Evolutionary conservation across 768 basidiomycete genomes (phyloP).

Genomic region (Boletus coccyginus): DNA sequence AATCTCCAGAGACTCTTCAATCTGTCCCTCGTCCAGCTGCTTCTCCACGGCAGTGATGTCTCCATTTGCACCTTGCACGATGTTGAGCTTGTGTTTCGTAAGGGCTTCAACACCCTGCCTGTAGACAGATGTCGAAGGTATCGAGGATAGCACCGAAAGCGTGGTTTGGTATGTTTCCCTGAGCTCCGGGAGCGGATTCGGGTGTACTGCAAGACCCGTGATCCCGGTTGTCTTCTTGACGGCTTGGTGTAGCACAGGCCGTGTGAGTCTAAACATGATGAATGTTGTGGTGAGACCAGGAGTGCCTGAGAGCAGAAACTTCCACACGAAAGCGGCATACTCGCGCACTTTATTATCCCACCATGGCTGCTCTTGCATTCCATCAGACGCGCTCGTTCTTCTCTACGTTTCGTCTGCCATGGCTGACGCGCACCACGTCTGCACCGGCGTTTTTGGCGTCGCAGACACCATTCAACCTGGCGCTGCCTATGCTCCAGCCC

Average conservation of each 20-base stretch:
- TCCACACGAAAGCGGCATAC: not conserved
- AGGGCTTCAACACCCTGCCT: slow-evolving; percentile 86
- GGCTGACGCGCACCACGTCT: slow-evolving; percentile 18
- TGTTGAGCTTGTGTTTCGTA: slow-evolving; percentile 72
- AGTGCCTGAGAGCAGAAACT: not conserved
- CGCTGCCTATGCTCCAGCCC: slow-evolving; percentile 42
- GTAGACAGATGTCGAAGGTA: slow-evolving; percentile 86
- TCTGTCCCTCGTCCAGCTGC: slow-evolving; percentile 77
- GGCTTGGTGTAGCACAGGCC: slow-evolving; percentile 60
- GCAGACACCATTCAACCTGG: slow-evolving; percentile 32
- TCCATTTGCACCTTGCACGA: slow-evolving; percentile 66
- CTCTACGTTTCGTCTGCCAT: slow-evolving; percentile 22
- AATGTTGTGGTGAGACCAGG: slow-evolving; percentile 18
- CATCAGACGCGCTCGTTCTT: slow-evolving; percentile 31
- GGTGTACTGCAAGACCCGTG: slow-evolving; percentile 80
- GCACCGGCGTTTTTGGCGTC: slow-evolving; percentile 22
- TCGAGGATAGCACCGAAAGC: slow-evolving; percentile 58
- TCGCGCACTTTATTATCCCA: not conserved
- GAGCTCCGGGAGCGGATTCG: slow-evolving; percentile 80
- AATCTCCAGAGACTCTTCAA: slow-evolving; percentile 81
- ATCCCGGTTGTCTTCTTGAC: slow-evolving; percentile 84
- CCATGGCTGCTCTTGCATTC: slow-evolving; percentile 43
- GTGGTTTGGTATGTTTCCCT: slow-evolving; percentile 74
- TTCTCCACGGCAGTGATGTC: slow-evolving; percentile 68
- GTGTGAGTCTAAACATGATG: slow-evolving; percentile 74